Evolutionary conservation across 2,329 filamentous ascomycete species (phyloP), one percentile per base, ranked within the genome.

Genomic region (Apiospora pterosperma): DNA sequence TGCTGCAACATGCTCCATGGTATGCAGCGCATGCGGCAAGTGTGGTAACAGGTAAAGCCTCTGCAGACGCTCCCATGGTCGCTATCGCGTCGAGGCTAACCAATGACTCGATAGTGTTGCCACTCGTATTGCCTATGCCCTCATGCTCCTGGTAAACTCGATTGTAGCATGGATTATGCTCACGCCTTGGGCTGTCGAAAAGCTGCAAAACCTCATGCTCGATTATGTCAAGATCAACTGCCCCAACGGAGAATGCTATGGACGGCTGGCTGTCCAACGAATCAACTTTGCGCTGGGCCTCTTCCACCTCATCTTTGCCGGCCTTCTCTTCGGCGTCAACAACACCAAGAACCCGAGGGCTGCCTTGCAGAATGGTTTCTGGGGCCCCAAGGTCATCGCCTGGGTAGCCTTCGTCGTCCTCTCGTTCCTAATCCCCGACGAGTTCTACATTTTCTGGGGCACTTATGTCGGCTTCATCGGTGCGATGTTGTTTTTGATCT

Each of bases 91-190:
- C 59, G 41, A 61, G 52, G 41, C 59, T 66, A 41, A 66, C 62
- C 42, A 44, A 52, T 55, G 65, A 66, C 21, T 60, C 68, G 16
- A 38, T 71, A 96, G 93, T 80, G 94, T 98, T 81, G 94, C 94
- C 64, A 99, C 96, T 70, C 92, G 96, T 82, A 96, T 98, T 81
- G 95, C 92, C 74, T 97, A 97, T 77, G 94, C 96, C 69, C 88
- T 98, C 74, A 90, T 99, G 68, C 91, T 99, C 63, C 89, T 99
- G 70, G 81, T 98, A 79, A 99, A 99, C 85, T 97, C 95, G 65
- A 97, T 98, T 69, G 78, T 98, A 62, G 95, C 96, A 39, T 99
- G 96, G 96, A 92, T 99, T 71, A 97, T 98, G 93, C 93, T 99
- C 81, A 99, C 96, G 25, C 92, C 93, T 62, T 99, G 96, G 96